phyloP scores from a whole-genome alignment of 2,329 filamentous ascomycete species.

The Paecilomyces formosus region DNA sequence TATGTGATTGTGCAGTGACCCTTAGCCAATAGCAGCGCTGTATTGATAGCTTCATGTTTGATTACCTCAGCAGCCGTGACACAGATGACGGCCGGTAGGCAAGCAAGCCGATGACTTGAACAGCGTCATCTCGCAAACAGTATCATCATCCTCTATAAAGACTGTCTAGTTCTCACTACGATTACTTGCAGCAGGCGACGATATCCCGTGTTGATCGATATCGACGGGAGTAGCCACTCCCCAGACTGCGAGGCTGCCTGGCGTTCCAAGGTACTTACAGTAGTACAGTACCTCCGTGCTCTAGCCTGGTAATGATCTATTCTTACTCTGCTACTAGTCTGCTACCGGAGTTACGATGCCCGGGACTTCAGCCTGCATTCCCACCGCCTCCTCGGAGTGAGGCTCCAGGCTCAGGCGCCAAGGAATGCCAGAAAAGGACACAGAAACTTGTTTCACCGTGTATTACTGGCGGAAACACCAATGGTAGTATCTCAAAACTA shows the following conservation, averaged over 20 bases:
- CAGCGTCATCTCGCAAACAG: background rate
- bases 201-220: background rate
- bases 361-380: background rate
- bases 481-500: background rate
- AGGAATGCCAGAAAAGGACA: background rate
- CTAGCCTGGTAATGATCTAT: background rate
- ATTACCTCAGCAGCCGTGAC: constrained; percentile 4
- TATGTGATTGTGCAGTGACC: constrained; percentile 1
- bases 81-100: background rate
- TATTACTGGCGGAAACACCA: background rate
- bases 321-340: background rate
- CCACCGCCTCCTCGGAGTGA: background rate
- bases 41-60: background rate
- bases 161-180: background rate
- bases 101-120: background rate
- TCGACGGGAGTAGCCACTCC: background rate
- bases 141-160: background rate
- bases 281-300: background rate
- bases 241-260: background rate
- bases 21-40: constrained; percentile 6
- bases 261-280: background rate
- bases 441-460: background rate
- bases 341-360: background rate
- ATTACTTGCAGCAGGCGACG: background rate
- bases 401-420: background rate